A percentile compares a stretch with the other conserved stretches of the same genome.
phyloP scores from a whole-genome alignment of 2,329 filamentous ascomycete species.

The Calonectria leucothoes region DNA sequence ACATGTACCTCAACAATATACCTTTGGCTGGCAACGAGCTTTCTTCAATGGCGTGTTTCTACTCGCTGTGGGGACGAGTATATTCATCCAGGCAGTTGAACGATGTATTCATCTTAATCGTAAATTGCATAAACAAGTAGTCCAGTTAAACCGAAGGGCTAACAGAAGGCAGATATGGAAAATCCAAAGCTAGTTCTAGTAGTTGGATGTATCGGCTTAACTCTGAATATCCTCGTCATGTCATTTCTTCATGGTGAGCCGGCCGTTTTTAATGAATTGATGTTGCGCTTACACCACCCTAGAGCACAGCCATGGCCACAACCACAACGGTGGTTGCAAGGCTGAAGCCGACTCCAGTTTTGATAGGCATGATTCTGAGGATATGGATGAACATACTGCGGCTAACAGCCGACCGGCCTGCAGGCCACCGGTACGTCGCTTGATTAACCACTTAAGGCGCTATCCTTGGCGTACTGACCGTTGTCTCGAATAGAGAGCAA shows the following conservation, averaged over 20 bases:
- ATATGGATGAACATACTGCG: slow-evolving; percentile 17
- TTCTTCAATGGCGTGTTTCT: slow-evolving; percentile 87
- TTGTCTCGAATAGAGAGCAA: slow-evolving; percentile 24
- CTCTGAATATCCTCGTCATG: slow-evolving; percentile 74
- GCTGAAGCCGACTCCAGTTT: slow-evolving; percentile 33
- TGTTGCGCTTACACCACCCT: slow-evolving; percentile 10
- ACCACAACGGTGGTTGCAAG: slow-evolving; percentile 33
- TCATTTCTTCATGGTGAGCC: slow-evolving; percentile 72
- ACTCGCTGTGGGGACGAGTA: slow-evolving; percentile 77
- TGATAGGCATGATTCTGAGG: slow-evolving; percentile 4
- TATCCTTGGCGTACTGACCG: slow-evolving; percentile 22
- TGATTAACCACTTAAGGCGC: neutral
- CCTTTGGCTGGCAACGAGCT: slow-evolving; percentile 83
- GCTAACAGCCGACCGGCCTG: slow-evolving; percentile 26
- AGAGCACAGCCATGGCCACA: slow-evolving; percentile 51
- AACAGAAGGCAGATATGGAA: slow-evolving; percentile 63
- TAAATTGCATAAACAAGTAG: slow-evolving; percentile 45
- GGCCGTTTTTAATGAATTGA: neutral
- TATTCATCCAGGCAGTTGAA: slow-evolving; percentile 79
- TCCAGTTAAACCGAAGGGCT: slow-evolving; percentile 17
- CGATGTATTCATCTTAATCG: slow-evolving; percentile 70
- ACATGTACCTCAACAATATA: slow-evolving; percentile 60
- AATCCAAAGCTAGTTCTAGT: slow-evolving; percentile 76
- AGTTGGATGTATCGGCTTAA: slow-evolving; percentile 75
- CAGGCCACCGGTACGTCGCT: slow-evolving; percentile 30